Percentiles rank a stretch among this genome's conserved stretches.
These are phyloP conservation scores for Clarireedia hainanense DNA, from an alignment of 2,329 filamentous ascomycete species.

Conservation along the genomic window DNA sequence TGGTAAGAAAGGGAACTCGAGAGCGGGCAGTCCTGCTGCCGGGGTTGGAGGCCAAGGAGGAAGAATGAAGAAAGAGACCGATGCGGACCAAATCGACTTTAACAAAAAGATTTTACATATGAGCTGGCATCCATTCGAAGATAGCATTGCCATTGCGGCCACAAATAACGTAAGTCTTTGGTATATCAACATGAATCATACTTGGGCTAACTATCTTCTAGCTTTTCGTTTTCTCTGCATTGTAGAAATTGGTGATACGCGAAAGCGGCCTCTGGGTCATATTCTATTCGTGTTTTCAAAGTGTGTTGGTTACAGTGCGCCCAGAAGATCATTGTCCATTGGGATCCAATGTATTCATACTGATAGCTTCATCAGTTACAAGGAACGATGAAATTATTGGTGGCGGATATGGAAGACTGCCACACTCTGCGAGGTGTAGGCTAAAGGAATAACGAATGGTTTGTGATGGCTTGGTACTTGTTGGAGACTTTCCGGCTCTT, in stretches of 20 bases:
- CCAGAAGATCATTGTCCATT: slow-evolving; percentile 15
- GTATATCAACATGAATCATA: no score
- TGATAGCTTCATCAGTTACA: slow-evolving; percentile 20
- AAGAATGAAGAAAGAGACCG: slow-evolving; percentile 97
- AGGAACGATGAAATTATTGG: slow-evolving; percentile 21
- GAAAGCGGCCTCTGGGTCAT: slow-evolving; percentile 25
- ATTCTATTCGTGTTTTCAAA: slow-evolving; percentile 28
- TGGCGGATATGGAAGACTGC: slow-evolving; percentile 17
- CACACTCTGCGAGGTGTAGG: slow-evolving; percentile 13
- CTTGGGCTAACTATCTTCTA: slow-evolving; percentile 26
- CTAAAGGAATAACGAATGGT: slow-evolving; percentile 7
- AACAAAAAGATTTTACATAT: slow-evolving; percentile 99
- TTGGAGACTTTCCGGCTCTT: slow-evolving; percentile 14
- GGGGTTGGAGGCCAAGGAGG: slow-evolving; percentile 70
- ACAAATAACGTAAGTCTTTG: slow-evolving; percentile 84
- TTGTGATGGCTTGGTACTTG: slow-evolving; percentile 17
- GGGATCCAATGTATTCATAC: slow-evolving; percentile 16
- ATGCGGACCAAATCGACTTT: slow-evolving; percentile 98
- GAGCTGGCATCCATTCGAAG: slow-evolving; percentile 99
- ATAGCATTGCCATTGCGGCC: slow-evolving; percentile 98
- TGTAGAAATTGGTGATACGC: slow-evolving; percentile 39
- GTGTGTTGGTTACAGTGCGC: slow-evolving; percentile 23
- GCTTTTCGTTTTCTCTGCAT: slow-evolving; percentile 73
- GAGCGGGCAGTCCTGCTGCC: slow-evolving; percentile 79
- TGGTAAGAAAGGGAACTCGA: slow-evolving; percentile 79